These are phyloP conservation scores for Kuraishia capsulata DNA, from an alignment of 805 yeast genomes.

Conservation along the genomic window DNA sequence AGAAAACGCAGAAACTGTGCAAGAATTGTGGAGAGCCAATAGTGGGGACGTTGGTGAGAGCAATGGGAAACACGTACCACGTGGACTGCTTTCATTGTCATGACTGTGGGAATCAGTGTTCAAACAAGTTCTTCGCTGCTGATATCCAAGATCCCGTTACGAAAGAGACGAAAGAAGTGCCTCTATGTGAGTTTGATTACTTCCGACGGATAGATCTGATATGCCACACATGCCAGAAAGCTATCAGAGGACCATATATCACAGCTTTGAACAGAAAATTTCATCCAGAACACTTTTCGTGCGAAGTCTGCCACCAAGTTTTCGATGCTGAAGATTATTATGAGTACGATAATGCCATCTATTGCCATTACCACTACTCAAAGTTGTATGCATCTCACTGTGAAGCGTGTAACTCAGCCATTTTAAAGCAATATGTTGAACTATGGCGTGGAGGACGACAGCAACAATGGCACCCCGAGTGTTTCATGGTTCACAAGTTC, in stretches of 20 bases:
- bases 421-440: constrained; percentile 90
- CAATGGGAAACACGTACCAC: constrained; percentile 72
- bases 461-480: constrained; percentile 99
- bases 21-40: constrained; percentile 43
- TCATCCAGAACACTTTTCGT: constrained; percentile 92
- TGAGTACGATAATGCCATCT: constrained; percentile 75
- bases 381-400: constrained; percentile 78
- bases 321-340: constrained; percentile 83
- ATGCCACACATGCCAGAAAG: constrained; percentile 80
- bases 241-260: constrained; percentile 85
- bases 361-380: constrained; percentile 91
- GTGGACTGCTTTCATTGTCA: constrained; percentile 81
- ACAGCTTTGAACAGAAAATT: constrained; percentile 89
- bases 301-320: constrained; percentile 75
- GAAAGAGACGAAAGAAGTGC: constrained; percentile 32
- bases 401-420: constrained; percentile 88
- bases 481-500: constrained; percentile 94
- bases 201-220: constrained; percentile 76
- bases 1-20: constrained; percentile 30
- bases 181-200: constrained; percentile 88
- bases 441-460: constrained; percentile 82
- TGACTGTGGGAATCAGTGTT: constrained; percentile 76
- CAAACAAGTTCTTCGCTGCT: constrained; percentile 82
- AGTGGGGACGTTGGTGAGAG: constrained; percentile 76
- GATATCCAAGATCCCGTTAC: constrained; percentile 28